These are phyloP conservation scores for Ensete glaucum DNA, from an alignment of 176 grass and related monocot genomes.

Conservation along the genomic window DNA sequence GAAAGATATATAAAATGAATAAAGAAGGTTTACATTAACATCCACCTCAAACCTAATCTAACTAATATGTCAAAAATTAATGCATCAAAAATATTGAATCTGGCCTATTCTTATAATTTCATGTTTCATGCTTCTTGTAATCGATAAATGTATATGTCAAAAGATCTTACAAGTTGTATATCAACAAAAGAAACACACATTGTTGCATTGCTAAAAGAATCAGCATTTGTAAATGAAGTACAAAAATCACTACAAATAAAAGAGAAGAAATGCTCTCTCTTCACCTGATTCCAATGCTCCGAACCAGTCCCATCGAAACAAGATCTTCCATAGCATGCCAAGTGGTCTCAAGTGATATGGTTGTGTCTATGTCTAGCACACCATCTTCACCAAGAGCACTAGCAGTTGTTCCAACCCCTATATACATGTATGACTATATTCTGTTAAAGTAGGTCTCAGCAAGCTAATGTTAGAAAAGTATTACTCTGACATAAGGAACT, in stretches of 20 bases:
- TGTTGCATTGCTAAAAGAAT: no score
- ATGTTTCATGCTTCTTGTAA: no score
- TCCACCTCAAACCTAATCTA: no score
- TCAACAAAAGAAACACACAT: no score
- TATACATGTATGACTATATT: neutral
- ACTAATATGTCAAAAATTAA: no score
- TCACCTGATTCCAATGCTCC: slow-evolving; percentile 85
- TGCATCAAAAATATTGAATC: no score
- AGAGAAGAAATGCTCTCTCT: neutral
- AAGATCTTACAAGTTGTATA: no score
- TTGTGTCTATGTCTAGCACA: slow-evolving; percentile 85
- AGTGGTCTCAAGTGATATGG: slow-evolving; percentile 86
- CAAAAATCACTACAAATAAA: neutral
- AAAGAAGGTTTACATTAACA: no score
- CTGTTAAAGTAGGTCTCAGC: neutral
- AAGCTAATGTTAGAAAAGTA: neutral
- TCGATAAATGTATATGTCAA: no score
- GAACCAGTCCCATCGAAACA: slow-evolving; percentile 64
- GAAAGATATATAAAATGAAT: no score
- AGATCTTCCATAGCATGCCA: slow-evolving; percentile 98
- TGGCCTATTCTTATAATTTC: no score
- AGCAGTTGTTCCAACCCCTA: slow-evolving; percentile 65
- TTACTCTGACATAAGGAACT: neutral
- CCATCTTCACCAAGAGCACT: slow-evolving; percentile 79
- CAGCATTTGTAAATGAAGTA: neutral